These are phyloP conservation scores for Flaveria floridana DNA, from an alignment of 140 eudicot genomes.

Conservation along the genomic window DNA sequence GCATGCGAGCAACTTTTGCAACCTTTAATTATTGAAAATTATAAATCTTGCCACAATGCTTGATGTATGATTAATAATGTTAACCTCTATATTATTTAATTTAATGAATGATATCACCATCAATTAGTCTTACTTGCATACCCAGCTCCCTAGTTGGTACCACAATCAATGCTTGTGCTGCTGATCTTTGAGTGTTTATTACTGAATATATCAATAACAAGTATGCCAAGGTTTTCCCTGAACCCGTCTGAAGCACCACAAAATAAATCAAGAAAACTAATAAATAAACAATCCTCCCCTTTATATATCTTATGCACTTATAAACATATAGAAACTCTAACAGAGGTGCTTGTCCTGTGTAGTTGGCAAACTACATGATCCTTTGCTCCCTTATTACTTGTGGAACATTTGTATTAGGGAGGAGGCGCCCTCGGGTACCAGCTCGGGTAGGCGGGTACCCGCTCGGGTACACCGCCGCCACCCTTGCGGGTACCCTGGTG, in stretches of 20 bases:
- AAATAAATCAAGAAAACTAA: neutral
- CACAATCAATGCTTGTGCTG: slow-evolving; percentile 83
- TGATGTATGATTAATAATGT: neutral
- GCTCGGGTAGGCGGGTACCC: too few relatives aligned
- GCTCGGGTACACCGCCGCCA: too few relatives aligned
- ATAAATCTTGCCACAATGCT: slow-evolving; percentile 8
- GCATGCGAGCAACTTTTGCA: slow-evolving; percentile 82
- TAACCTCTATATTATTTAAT: neutral
- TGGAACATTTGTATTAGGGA: too few relatives aligned
- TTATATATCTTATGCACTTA: slow-evolving; percentile 11
- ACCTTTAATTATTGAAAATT: slow-evolving; percentile 45
- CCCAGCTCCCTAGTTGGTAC: slow-evolving; percentile 97
- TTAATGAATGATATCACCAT: neutral
- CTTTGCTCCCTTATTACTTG: too few relatives aligned
- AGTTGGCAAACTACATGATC: neutral
- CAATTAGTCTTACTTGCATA: slow-evolving; percentile 61
- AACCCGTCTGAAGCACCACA: slow-evolving; percentile 79
- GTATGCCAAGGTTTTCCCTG: slow-evolving; percentile 94
- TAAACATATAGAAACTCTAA: slow-evolving; percentile 8
- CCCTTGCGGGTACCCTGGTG: too few relatives aligned
- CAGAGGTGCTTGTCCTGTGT: slow-evolving; percentile 2
- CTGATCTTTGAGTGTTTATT: slow-evolving; percentile 62
- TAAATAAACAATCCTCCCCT: neutral
- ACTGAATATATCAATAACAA: slow-evolving; percentile 60
- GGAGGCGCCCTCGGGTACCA: too few relatives aligned